These are phyloP conservation scores for Eimeria necatrix DNA, from an alignment of 169 alveolate species.

Conservation along the genomic window DNA sequence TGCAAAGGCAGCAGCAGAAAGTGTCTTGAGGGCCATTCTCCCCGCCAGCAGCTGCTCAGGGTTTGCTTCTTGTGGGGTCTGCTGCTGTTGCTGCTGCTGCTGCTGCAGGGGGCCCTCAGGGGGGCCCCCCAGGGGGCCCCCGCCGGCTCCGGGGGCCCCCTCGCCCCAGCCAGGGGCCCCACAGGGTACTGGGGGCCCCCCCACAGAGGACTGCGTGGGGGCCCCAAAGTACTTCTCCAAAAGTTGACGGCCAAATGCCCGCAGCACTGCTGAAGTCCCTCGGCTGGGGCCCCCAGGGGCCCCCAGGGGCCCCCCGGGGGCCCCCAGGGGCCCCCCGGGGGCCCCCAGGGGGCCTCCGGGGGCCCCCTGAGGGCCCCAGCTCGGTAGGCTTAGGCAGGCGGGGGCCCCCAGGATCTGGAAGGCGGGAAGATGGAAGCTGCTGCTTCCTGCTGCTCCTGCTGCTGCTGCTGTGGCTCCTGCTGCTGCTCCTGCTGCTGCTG, in stretches of 20 bases:
- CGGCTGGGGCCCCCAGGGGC: neutral
- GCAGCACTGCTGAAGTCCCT: too few relatives aligned
- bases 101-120: neutral
- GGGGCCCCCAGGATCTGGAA: neutral
- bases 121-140: conserved; percentile 33
- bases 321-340: neutral
- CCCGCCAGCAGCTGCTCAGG: neutral
- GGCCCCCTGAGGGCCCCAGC: neutral
- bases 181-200: neutral
- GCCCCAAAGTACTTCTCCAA: neutral
- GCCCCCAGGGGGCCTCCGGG: neutral
- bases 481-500: conserved; percentile 24
- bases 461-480: neutral
- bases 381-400: neutral
- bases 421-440: neutral
- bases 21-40: neutral
- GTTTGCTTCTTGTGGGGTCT: neutral
- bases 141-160: neutral
- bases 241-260: neutral
- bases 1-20: neutral
- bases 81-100: neutral
- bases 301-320: conserved; percentile 3
- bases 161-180: neutral
- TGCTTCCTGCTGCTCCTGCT: neutral
- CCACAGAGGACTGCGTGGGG: neutral